Evolutionary conservation across 495 filamentous ascomycete species (phyloP).

Genomic region (Glonium stellatum): DNA sequence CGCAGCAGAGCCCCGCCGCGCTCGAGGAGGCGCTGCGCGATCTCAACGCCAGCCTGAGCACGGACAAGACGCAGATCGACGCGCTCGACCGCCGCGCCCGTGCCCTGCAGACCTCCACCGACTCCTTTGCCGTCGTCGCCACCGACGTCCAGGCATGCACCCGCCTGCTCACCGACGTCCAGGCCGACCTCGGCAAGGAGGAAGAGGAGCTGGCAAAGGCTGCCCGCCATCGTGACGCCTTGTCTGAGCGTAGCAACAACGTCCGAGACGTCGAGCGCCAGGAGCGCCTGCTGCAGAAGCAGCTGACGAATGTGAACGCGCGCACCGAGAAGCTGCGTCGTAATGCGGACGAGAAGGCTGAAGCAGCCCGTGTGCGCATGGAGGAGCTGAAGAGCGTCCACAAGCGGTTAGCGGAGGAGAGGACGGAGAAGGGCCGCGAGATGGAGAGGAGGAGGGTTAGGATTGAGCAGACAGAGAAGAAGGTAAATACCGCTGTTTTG

Average conservation of each 20-base stretch:
- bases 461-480: slow-evolving; percentile 98
- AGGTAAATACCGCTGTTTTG: slow-evolving; percentile 50
- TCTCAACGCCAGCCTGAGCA: slow-evolving; percentile 63
- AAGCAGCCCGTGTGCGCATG: slow-evolving; percentile 76
- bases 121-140: slow-evolving; percentile 76
- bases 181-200: slow-evolving; percentile 74
- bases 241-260: slow-evolving; percentile 78
- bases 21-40: slow-evolving; percentile 77
- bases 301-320: slow-evolving; percentile 74
- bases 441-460: slow-evolving; percentile 84
- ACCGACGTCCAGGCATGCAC: slow-evolving; percentile 78
- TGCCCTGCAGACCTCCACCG: slow-evolving; percentile 84
- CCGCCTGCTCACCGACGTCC: slow-evolving; percentile 82
- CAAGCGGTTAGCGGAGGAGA: slow-evolving; percentile 72
- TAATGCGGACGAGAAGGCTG: slow-evolving; percentile 71
- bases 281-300: slow-evolving; percentile 74
- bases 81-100: slow-evolving; percentile 74
- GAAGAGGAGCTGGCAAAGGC: slow-evolving; percentile 80
- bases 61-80: slow-evolving; percentile 78
- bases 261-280: slow-evolving; percentile 85
- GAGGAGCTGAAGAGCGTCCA: slow-evolving; percentile 80
- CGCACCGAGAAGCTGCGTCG: slow-evolving; percentile 73
- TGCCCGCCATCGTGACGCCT: slow-evolving; percentile 70
- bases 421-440: slow-evolving; percentile 74
- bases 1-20: slow-evolving; percentile 74